phyloP scores from a whole-genome alignment of 768 basidiomycete species.

The Lactarius vividus region DNA sequence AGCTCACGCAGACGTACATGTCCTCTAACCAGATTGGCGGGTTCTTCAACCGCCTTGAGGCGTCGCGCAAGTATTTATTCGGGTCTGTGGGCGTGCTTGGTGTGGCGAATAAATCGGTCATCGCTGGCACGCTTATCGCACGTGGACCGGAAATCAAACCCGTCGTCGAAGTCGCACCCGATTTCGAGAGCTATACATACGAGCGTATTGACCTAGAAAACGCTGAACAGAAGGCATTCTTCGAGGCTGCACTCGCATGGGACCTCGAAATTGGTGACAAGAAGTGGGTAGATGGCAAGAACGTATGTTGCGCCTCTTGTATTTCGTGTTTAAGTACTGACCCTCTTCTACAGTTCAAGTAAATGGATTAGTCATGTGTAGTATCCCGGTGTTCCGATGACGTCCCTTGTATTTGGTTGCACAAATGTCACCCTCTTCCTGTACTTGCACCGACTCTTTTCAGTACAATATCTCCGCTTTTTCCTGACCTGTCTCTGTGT shows the following conservation, averaged over 20 bases:
- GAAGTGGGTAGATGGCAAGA: conserved; percentile 90
- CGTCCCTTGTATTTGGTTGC: conserved; percentile 15
- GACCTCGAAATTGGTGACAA: conserved; percentile 86
- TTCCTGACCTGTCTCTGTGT: background rate
- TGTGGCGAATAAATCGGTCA: conserved; percentile 68
- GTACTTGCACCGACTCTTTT: conserved; percentile 1
- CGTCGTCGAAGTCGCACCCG: conserved; percentile 79
- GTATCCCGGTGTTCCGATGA: background rate
- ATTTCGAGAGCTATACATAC: conserved; percentile 88
- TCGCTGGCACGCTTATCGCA: conserved; percentile 77
- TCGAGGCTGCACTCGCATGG: conserved; percentile 93
- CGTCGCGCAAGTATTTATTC: conserved; percentile 94
- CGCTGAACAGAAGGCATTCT: conserved; percentile 79
- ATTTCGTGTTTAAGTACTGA: background rate
- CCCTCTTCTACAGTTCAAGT: conserved; percentile 34
- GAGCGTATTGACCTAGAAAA: conserved; percentile 72
- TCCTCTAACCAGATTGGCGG: conserved; percentile 91
- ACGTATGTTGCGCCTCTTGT: conserved; percentile 50
- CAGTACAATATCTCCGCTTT: background rate
- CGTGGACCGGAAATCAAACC: conserved; percentile 74
- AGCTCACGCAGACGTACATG: conserved; percentile 92
- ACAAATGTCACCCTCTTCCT: background rate
- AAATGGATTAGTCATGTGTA: conserved; percentile 19
- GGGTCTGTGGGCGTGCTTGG: conserved; percentile 92
- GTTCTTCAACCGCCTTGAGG: conserved; percentile 98